These are phyloP conservation scores for Ziziphus jujuba DNA, from an alignment of 306 rosid species.

Conservation along the genomic window DNA sequence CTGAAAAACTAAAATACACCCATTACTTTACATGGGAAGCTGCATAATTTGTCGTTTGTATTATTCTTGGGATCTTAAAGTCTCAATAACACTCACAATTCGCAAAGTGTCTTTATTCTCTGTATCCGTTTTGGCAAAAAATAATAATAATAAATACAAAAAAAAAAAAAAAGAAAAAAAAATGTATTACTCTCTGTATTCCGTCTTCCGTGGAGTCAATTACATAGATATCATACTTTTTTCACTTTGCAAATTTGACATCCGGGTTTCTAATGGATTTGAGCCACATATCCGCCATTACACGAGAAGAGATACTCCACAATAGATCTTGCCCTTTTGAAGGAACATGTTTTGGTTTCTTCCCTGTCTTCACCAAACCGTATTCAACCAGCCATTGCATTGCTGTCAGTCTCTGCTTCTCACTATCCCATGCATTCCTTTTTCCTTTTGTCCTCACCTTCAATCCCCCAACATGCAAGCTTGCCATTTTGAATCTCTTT, in stretches of 20 bases:
- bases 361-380: constrained; percentile 72
- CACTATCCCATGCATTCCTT: constrained; percentile 67
- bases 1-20: no score
- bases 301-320: constrained; percentile 92
- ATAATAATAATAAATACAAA: not conserved
- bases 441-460: constrained; percentile 50
- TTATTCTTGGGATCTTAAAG: not conserved
- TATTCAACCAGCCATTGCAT: constrained; percentile 89
- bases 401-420: constrained; percentile 77
- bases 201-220: not conserved
- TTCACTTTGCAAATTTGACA: constrained; percentile 56
- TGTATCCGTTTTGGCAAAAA: not conserved
- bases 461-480: constrained; percentile 82
- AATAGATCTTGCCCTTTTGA: constrained; percentile 60
- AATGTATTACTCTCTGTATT: not conserved
- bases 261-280: constrained; percentile 87
- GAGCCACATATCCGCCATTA: constrained; percentile 97
- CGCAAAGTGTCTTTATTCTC: no score
- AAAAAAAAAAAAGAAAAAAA: not conserved
- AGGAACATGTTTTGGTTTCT: constrained; percentile 53
- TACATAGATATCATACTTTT: not conserved
- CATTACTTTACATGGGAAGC: no score
- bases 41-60: not conserved
- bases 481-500: constrained; percentile 55
- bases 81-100: not conserved